Conservation (phyloP, 1,284 basidiomycete species). For the Cutaneotrichosporon mucoides region DNA sequence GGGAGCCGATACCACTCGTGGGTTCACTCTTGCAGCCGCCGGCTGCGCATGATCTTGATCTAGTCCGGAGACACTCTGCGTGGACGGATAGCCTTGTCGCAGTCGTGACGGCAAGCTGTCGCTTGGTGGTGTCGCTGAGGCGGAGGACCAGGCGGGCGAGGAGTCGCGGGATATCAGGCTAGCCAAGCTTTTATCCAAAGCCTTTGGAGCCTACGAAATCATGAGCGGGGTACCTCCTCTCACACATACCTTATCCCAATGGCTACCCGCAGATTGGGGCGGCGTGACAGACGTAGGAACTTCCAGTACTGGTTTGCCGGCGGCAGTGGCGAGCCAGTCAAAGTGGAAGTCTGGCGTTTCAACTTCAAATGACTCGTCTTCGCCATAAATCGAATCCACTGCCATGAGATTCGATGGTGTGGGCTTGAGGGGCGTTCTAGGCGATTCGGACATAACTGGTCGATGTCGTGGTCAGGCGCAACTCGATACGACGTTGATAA, state of each 20-base stretch:
- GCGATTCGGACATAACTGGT: neutral
- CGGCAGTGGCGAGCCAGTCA: constrained; percentile 23
- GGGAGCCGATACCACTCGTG: constrained; percentile 2
- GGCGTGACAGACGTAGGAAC: neutral
- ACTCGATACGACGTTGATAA: no score
- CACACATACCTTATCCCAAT: neutral
- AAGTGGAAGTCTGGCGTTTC: constrained; percentile 40
- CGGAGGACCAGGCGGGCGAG: constrained; percentile 24
- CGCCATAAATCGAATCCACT: neutral
- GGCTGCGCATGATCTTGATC: neutral
- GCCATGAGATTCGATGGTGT: no score
- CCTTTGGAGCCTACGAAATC: neutral
- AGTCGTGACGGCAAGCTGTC: neutral
- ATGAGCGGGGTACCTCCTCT: neutral
- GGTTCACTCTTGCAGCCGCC: neutral
- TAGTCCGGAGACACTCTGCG: neutral
- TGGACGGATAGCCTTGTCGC: neutral
- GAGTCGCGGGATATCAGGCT: constrained; percentile 24
- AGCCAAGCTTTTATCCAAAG: neutral
- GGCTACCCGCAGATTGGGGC: neutral
- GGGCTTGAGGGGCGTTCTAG: neutral
- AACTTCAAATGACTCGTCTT: constrained; percentile 31
- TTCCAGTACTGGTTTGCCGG: no score
- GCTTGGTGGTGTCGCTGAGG: constrained; percentile 30
- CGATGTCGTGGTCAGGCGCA: no score